Evolutionary conservation across 2,329 filamentous ascomycete genomes (phyloP), one percentile per base, ranked within the genome.

Genomic region (Sporothrix pallida): DNA sequence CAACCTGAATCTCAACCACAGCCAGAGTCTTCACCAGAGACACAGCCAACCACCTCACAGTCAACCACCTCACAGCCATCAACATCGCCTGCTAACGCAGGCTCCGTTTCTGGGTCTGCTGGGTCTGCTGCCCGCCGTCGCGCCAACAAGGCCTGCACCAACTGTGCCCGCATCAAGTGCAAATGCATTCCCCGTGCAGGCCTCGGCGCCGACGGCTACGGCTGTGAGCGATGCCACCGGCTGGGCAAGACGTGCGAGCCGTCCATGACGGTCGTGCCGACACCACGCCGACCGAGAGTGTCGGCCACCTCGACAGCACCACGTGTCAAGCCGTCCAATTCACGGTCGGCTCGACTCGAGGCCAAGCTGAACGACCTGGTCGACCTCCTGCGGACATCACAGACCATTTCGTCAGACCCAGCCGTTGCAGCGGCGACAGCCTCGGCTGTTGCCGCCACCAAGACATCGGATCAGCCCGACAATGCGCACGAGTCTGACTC

Each of bases 311-410:
- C 80, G 75, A n/a, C 46, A 13, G 23, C 31, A 77, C 80, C 71
- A 74, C 50, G 44, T 17, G 4, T 31, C 31, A 48, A 56, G 44
- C 7, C 80, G 50, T 76, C 60, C 60, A 63, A 76, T 5, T 80
- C 79, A 0, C 81, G 83, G 23, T 83, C 84, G 4, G 83, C 84
- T 8, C 83, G 85, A 74, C 80, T 87, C 7, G 86, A 87, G 78
- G 84, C 86, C 76, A 87, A 86, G 79, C 80, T 87, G 8, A 84
- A 86, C 63, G 83, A 85, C 73, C 79, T 87, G 2, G 83, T 86
- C 20, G 82, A 83, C 2, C 82, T 87, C n/a, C 77, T 87, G 10
- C 67, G 48, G 54, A 50, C 72, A 20, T 20, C 72, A 12, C 65
- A 72, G 48, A 15, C 31, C 44, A 81, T 80, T 1, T 82, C 84